Base-by-base conservation (phyloP, 352 stramenopile genomes). In the Albugo laibachii region DNA sequence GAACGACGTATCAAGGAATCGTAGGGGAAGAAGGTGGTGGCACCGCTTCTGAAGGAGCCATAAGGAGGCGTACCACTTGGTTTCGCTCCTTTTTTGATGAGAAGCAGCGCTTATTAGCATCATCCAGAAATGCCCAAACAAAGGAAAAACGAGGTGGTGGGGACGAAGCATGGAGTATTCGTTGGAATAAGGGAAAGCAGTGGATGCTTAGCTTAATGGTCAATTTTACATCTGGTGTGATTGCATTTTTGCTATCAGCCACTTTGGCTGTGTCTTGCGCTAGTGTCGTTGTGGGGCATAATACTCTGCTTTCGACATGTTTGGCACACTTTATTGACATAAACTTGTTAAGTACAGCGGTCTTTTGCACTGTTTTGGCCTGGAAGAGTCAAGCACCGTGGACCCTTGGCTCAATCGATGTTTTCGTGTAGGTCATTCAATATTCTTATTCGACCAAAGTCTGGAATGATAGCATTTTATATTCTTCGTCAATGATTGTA, bases 301-400 rank as follows among this genome's bases (percentile, higher is more conserved):
- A 55, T 10, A 78, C 68, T 27, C 70, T 69, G 14, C 54, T 88
- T 4, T 45, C 65, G 11, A 55, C 58, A 1, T 69, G 80, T 47
- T 73, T 85, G 41, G 72, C 76, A 2, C 67, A 78, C 21, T 83
- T 83, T 27, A 88, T 88, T 40, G 76, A 88, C 61, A 85, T 85
- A 59, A 83, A 88, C 51, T 57, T 88, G 38, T 47, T 88, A 8
- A 73, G 76, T 10, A 84, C 76, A 0, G 72, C 71, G 0, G 45
- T 83, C 18, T 55, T 88, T 18, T 82, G 58, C n/a, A 53, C 82
- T 27, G 62, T 83, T 20, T 56, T 88, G 34, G 69, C 71, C 0
- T 88, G 75, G 75, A 61, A 82, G 53, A 88, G 75, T 45, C 52
- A 56, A 5, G 75, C 73, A 3, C 75, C 75, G 10, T 88, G 69